Percentiles rank a stretch among this genome's conserved stretches.
phyloP scores from a whole-genome alignment of 495 filamentous ascomycete species.

The Talaromyces wortmannii region DNA sequence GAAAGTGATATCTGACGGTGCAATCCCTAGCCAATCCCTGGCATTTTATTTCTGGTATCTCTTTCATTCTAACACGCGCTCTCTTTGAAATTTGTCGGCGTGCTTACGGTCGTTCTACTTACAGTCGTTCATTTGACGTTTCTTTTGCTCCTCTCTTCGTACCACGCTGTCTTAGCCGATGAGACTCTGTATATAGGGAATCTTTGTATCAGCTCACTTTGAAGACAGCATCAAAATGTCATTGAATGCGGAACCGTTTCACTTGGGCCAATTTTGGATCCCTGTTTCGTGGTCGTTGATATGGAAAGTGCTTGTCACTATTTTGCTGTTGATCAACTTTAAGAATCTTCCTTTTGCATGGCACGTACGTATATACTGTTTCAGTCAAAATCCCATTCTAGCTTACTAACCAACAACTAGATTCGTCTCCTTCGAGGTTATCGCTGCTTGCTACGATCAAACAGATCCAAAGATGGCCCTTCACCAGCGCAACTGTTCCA shows the following conservation, averaged over 20 bases:
- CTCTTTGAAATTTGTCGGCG: too few species aligned
- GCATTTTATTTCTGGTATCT: not conserved
- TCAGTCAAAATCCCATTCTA: not conserved
- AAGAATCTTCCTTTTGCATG: conserved; percentile 72
- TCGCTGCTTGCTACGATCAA: conserved; percentile 2
- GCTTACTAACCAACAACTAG: not conserved
- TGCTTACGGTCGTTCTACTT: too few species aligned
- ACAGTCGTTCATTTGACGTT: not conserved
- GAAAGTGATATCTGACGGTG: not conserved
- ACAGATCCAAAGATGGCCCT: conserved; percentile 3
- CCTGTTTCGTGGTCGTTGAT: conserved; percentile 1
- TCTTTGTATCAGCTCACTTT: too few species aligned
- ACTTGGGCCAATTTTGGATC: conserved; percentile 1
- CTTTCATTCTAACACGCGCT: not conserved
- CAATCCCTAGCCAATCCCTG: not conserved
- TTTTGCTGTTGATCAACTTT: conserved; percentile 12
- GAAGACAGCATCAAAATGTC: not conserved
- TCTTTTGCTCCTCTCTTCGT: not conserved
- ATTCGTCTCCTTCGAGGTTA: conserved; percentile 5
- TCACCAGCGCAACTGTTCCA: conserved; percentile 28
- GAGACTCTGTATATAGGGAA: too few species aligned
- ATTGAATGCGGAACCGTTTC: not conserved
- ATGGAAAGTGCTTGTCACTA: not conserved
- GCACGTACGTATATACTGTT: conserved; percentile 45
- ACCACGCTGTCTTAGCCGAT: not conserved